phyloP scores from a whole-genome alignment of 1,284 basidiomycete species.

The Ganoderma boninense region DNA sequence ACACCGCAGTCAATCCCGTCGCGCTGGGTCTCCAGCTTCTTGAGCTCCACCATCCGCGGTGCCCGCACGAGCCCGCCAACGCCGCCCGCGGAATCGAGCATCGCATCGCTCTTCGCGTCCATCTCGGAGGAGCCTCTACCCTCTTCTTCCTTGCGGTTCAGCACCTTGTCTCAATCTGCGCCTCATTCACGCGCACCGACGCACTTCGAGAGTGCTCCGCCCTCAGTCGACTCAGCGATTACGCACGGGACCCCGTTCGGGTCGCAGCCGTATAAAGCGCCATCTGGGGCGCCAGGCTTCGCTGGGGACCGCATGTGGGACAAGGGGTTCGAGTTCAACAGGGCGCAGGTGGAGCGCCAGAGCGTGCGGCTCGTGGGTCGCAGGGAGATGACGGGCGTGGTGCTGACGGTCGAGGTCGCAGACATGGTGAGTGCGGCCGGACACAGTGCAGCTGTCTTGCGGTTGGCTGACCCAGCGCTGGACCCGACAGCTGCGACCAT shows the following conservation, averaged over 20 bases:
- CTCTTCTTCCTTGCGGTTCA: constrained; percentile 26
- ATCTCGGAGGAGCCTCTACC: constrained; percentile 47
- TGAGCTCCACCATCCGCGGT: constrained; percentile 48
- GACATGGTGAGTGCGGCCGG: constrained; percentile 56
- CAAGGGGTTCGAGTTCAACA: constrained; percentile 46
- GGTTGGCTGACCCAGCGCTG: neutral
- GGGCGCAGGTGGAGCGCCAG: constrained; percentile 44
- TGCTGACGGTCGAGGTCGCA: constrained; percentile 65
- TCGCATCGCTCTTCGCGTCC: constrained; percentile 36
- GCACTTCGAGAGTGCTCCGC: constrained; percentile 12
- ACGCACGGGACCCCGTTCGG: constrained; percentile 66
- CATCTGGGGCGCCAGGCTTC: constrained; percentile 84
- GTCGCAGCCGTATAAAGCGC: constrained; percentile 64
- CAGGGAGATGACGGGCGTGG: constrained; percentile 58
- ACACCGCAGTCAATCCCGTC: constrained; percentile 45
- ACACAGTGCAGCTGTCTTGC: neutral
- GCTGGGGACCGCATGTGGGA: constrained; percentile 53
- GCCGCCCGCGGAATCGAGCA: constrained; percentile 36
- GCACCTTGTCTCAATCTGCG: constrained; percentile 22
- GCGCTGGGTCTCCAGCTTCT: constrained; percentile 49
- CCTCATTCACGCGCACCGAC: constrained; percentile 29
- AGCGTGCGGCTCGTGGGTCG: constrained; percentile 51
- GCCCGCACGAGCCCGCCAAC: constrained; percentile 18
- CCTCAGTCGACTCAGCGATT: constrained; percentile 33
- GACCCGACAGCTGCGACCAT: constrained; percentile 64